These are phyloP conservation scores for Ophiosphaerella narmari DNA, from an alignment of 2,329 filamentous ascomycete genomes.

Conservation along the genomic window DNA sequence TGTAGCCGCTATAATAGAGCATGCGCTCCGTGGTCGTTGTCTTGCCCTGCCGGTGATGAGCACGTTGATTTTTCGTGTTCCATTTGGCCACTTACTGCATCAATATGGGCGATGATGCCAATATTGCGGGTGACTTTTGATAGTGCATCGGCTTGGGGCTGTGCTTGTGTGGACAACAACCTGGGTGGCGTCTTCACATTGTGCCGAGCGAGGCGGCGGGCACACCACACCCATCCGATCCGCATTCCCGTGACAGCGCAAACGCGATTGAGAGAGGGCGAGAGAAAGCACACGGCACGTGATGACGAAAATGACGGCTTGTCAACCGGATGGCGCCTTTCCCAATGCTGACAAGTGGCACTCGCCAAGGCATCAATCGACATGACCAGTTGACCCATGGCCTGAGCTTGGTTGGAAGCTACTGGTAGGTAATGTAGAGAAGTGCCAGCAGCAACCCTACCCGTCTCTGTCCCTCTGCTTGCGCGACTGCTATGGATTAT, in stretches of 20 bases:
- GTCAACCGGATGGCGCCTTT: constrained; percentile 29
- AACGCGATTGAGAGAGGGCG: constrained; percentile 8
- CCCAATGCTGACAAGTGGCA: constrained; percentile 29
- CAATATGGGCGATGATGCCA: constrained; percentile 97
- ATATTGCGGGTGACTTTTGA: constrained; percentile 87
- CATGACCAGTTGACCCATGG: constrained; percentile 24
- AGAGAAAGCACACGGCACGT: constrained; percentile 25
- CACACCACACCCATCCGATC: constrained; percentile 40
- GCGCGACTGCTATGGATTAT: constrained; percentile 64
- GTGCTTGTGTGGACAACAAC: constrained; percentile 34
- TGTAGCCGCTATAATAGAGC: constrained; percentile 94
- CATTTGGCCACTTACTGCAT: constrained; percentile 67
- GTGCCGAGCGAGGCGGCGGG: constrained; percentile 38
- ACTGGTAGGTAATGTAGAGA: constrained; percentile 2
- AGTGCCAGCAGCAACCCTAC: constrained; percentile 17
- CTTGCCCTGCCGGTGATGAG: constrained; percentile 66
- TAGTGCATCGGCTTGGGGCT: constrained; percentile 41
- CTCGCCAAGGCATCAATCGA: constrained; percentile 19
- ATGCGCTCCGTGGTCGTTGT: constrained; percentile 98
- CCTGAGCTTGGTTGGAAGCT: constrained; percentile 11
- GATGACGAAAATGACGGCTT: constrained; percentile 23
- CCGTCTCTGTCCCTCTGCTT: constrained; percentile 23
- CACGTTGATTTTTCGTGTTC: not conserved
- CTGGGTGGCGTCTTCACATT: constrained; percentile 37
- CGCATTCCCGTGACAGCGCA: constrained; percentile 36